phyloP scores from a whole-genome alignment of 2,329 filamentous ascomycete genomes.

The Atkinsonella texensis region DNA sequence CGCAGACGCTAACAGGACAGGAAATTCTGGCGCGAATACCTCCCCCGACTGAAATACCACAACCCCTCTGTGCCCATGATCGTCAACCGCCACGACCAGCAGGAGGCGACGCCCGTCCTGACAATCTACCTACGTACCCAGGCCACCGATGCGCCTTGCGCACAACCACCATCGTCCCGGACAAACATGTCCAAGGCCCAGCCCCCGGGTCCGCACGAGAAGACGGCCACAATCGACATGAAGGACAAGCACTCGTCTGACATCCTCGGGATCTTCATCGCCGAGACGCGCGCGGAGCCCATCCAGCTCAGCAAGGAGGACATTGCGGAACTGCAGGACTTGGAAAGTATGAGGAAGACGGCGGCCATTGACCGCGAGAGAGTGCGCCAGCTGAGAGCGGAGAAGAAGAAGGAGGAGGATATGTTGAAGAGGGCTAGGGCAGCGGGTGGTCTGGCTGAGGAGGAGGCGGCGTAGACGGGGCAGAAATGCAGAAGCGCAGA shows the following conservation, averaged over 20 bases:
- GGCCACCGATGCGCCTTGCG: slow-evolving; percentile 17
- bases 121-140: slow-evolving; percentile 49
- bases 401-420: slow-evolving; percentile 49
- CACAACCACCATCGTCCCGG: slow-evolving; percentile 35
- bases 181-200: slow-evolving; percentile 36
- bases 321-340: slow-evolving; percentile 39
- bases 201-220: slow-evolving; percentile 35
- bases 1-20: slow-evolving; percentile 32
- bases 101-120: slow-evolving; percentile 45
- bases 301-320: slow-evolving; percentile 50
- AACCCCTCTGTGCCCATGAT: slow-evolving; percentile 80
- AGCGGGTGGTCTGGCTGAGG: slow-evolving; percentile 24
- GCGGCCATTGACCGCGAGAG: slow-evolving; percentile 42
- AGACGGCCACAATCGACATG: slow-evolving; percentile 48
- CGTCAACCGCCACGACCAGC: slow-evolving; percentile 54
- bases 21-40: slow-evolving; percentile 76
- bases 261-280: slow-evolving; percentile 52
- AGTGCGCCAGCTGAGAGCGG: slow-evolving; percentile 38
- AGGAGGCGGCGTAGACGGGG: slow-evolving; percentile 16
- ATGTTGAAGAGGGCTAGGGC: slow-evolving; percentile 29
- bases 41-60: slow-evolving; percentile 85
- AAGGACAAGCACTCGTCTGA: slow-evolving; percentile 45
- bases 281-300: slow-evolving; percentile 46
- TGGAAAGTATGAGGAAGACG: slow-evolving; percentile 41
- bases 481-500: neutral